Evolutionary conservation across 2,329 filamentous ascomycete species (phyloP), one percentile per base, ranked within the genome.

Genomic region (Hypoxylon sp.): DNA sequence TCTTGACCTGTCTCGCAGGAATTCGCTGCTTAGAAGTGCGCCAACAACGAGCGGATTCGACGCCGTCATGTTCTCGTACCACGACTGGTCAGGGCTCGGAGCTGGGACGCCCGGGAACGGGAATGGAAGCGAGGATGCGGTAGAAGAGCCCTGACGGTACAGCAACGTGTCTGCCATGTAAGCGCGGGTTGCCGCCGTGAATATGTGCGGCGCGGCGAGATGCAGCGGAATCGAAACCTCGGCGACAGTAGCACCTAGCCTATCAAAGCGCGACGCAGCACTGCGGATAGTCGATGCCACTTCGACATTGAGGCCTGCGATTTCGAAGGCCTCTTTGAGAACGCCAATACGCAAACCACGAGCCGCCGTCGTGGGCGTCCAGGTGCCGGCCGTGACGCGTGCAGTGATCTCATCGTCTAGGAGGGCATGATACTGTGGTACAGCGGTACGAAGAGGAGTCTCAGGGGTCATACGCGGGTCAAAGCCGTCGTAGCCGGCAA

Each of bases 221-320:
- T 87, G 84, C 70, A 84, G 76, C 1, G 83, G 83, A 3, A 85
- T 73, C 1, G 79, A 82, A 1, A 85, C 73, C 20, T 83, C 79
- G 14, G 75, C 68, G 7, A 85, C 81, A 2, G 74, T 69, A 2
- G 82, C 83, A 3, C 83, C 83, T 11, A 81, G 76, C 9, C 74
- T 66, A 12, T 68, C 65, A 66, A 84, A 81, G 20, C 71, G 77
- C 20, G 74, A 69, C 2, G 80, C 80, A 0, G 79, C 77, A 9
- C 70, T 55, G 20, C 75, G 72, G 20, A 84, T 78, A 1, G 74
- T 73, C 4, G 71, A 70, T 2, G 73, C 74, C 0, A 85, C 81
- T 32, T 79, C 73, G 1, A 72, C 45, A 30, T 79, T 75, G 2
- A 83, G 73, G 2, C 78, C 78, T 0, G 76, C 71, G 0, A 79